Base-by-base conservation (phyloP, 2,329 filamentous ascomycete species). In the Epichloe uncinata region DNA sequence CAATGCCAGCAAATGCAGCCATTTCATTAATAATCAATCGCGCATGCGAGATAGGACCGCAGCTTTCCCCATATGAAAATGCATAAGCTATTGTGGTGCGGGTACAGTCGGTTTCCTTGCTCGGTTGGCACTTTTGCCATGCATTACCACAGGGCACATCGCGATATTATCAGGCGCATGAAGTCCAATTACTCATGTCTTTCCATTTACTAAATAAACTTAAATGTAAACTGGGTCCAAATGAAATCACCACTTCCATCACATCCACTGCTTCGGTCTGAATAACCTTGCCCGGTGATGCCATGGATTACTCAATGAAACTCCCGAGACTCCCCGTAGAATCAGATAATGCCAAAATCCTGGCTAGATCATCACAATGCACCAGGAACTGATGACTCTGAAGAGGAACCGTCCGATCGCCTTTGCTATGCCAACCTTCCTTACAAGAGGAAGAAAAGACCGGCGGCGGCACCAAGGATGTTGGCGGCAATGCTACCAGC, bases 391-490 rank as follows among this genome's bases (percentile, higher is more conserved):
- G 13, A 26, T 30, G 11, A 15, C 11, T 42, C 41, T 26, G 20
- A 30, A 26, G 12, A 42, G 41, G 16, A 30, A 15, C 41, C 7
- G 41, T 13, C 41, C 22, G 22, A 9, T 13, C 22, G n/a, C n/a
- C 15, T 20, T 5, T 35, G 3, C 9, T 13, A 18, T 22, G 3
- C 8, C 15, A 30, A 7, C 26, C 7, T 41, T 16, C 34, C 15
- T 55, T 58, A 60, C 50, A 61, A 49, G 43, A 60, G 41, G 38
- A 61, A 50, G 34, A 53, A 48, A 40, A 60, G 46, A 48, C 55
- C 58, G 11, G 54, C 58, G 22, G 57, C 50, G 34, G 55, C 56
- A 34, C 55, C 56, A n/a, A 60, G 33, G 20, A 61, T 20, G 35
- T 55, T 57, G 53, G 50, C 49, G 3, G 52, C 50, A 18, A 48